Evolutionary conservation across 768 basidiomycete species (phyloP), one percentile per base, ranked within the genome.

Genomic region (Russula olivacea): DNA sequence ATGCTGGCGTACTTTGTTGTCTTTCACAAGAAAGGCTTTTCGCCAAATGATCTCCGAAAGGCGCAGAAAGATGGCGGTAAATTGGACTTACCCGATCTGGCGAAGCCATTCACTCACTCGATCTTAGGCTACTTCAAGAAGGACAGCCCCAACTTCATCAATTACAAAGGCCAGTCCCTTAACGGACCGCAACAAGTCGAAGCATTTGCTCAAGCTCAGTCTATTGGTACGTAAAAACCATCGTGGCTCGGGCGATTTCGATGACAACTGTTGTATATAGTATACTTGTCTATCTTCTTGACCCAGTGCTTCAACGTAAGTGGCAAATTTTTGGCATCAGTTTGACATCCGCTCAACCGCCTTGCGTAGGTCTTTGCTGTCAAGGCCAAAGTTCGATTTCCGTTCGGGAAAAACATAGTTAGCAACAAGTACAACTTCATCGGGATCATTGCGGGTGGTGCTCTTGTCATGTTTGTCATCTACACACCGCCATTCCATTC

Each of bases 401-500:
- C 86, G n/a, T 87, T 88, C 73, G 85, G 86, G 55, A 76, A 72
- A 52, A 77, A 76, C 34, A 76, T 79, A 45, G 71, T 87, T 55
- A 76, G 78, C 51, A 88, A 88, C 75, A 77, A 77, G 65, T 85
- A 79, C 74, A 88, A 87, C 72, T 86, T 88, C 64, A 74, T 75
- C 34, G 85, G 85, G 19, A 86, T 88, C 63, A 40, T 85, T 25
- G 81, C 75, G 0, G 85, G 85, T 15, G 85, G 83, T 15, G 80
- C 79, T 57, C 75, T 88, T 15, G 84, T 83, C 51, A 83, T 87
- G 74, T 85, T 86, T 71, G 80, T 87, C 69, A 76, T 87, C 66
- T 88, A 88, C 71, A 84, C 83, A 0, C 86, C 86, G 19, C 86
- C 86, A 43, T 72, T 88, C 47, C 85, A 84, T 66, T 81, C 84